These are phyloP conservation scores for Aquilaria sinensis DNA, from an alignment of 345 rosid genomes.

Conservation along the genomic window DNA sequence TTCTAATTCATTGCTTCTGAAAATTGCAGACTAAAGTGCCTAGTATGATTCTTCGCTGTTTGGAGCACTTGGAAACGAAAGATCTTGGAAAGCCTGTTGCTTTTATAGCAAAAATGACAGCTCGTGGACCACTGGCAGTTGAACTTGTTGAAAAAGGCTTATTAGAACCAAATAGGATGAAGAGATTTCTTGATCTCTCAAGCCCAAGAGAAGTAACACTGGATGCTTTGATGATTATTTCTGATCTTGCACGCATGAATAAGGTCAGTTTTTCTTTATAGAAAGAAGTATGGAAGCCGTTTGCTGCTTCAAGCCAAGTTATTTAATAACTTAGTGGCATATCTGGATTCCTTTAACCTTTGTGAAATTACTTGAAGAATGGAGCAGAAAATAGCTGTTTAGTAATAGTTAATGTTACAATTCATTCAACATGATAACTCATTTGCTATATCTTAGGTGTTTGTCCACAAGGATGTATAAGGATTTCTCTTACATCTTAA, in stretches of 20 bases:
- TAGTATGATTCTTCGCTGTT: conserved; percentile 52
- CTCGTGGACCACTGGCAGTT: conserved; percentile 69
- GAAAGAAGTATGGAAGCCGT: not conserved
- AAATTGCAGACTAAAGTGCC: conserved; percentile 76
- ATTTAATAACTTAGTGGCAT: no score
- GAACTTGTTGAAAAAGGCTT: conserved; percentile 84
- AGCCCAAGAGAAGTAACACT: conserved; percentile 76
- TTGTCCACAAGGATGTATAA: no score
- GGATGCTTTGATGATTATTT: conserved; percentile 83
- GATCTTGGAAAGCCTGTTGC: conserved; percentile 88
- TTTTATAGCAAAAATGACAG: conserved; percentile 84
- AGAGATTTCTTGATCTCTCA: conserved; percentile 59
- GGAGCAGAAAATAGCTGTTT: no score
- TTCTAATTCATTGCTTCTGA: conserved; percentile 18
- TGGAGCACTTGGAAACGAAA: conserved; percentile 74
- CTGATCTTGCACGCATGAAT: conserved; percentile 95
- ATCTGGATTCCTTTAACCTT: no score
- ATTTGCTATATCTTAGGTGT: no score
- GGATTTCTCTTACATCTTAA: no score
- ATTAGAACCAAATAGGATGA: conserved; percentile 68
- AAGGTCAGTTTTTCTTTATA: conserved; percentile 47
- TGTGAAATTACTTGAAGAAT: no score
- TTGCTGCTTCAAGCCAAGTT: no score
- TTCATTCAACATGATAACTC: no score
- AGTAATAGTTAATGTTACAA: no score